Conservation (phyloP, 768 basidiomycete species). For the Tremella mesenterica region DNA sequence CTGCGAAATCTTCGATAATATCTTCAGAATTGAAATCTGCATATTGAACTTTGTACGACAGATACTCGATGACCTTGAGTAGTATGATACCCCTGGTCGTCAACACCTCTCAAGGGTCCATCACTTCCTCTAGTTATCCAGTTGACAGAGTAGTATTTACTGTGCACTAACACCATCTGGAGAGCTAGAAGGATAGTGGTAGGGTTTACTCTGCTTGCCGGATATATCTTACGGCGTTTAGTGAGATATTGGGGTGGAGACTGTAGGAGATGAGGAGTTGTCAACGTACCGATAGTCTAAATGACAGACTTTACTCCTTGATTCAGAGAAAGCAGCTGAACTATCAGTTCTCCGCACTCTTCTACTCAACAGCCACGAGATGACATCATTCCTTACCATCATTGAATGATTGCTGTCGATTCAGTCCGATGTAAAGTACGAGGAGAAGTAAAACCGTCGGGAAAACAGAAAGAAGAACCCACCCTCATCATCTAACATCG, state of each 20-base stretch:
- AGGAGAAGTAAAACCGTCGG: too few relatives aligned
- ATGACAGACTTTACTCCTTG: constrained; percentile 59
- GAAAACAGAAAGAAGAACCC: constrained; percentile 35
- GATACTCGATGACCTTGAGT: constrained; percentile 83
- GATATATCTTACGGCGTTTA: too few relatives aligned
- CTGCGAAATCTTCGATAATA: constrained; percentile 73
- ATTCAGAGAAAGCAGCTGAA: constrained; percentile 66
- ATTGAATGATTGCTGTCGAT: too few relatives aligned
- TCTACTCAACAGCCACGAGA: too few relatives aligned
- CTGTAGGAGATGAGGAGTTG: not conserved
- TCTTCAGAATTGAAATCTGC: constrained; percentile 62
- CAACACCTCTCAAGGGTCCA: not conserved
- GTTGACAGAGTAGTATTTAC: not conserved
- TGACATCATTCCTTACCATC: too few relatives aligned
- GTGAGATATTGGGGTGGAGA: too few relatives aligned
- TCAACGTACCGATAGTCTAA: constrained; percentile 58
- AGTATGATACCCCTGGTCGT: constrained; percentile 55
- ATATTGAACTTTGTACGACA: constrained; percentile 73
- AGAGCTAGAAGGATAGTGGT: not conserved
- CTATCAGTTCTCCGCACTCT: not conserved
- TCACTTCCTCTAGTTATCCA: not conserved
- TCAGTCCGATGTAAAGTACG: too few relatives aligned
- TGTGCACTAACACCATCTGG: not conserved
- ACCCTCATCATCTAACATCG: constrained; percentile 70
- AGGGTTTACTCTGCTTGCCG: too few relatives aligned